Percentiles rank a stretch among this genome's conserved stretches.
phyloP scores from a whole-genome alignment of 1,284 basidiomycete species.

The Ceratobasidium sp. region DNA sequence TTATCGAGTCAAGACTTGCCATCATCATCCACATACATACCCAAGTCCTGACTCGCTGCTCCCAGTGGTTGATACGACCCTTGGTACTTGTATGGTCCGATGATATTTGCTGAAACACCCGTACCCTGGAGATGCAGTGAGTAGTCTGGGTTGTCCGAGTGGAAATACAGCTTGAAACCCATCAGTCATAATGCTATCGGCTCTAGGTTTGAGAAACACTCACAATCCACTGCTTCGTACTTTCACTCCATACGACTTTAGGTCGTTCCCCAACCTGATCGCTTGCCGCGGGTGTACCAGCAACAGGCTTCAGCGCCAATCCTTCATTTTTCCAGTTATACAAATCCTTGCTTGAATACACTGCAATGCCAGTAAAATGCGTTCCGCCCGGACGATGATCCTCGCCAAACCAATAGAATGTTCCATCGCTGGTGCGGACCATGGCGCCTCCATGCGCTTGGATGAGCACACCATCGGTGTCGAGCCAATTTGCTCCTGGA shows the following conservation, averaged over 20 bases:
- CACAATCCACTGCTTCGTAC: slow-evolving; percentile 42
- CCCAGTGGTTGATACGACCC: slow-evolving; percentile 45
- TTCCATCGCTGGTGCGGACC: slow-evolving; percentile 47
- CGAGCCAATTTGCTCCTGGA: slow-evolving; percentile 51
- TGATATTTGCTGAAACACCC: slow-evolving; percentile 46
- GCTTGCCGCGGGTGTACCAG: slow-evolving; percentile 36
- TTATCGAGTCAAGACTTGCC: slow-evolving; percentile 15
- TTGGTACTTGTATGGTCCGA: slow-evolving; percentile 45
- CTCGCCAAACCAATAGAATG: slow-evolving; percentile 51
- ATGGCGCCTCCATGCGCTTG: slow-evolving; percentile 50
- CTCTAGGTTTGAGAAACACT: slow-evolving; percentile 33
- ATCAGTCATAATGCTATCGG: neutral
- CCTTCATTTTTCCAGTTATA: slow-evolving; percentile 51
- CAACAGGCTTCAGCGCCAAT: slow-evolving; percentile 45
- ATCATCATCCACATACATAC: slow-evolving; percentile 46
- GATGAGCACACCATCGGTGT: slow-evolving; percentile 51
- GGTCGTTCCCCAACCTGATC: slow-evolving; percentile 44
- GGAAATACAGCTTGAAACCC: slow-evolving; percentile 44
- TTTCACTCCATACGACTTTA: slow-evolving; percentile 43
- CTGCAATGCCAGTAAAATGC: slow-evolving; percentile 46
- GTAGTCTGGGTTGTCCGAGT: slow-evolving; percentile 45
- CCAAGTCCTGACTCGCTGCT: slow-evolving; percentile 45
- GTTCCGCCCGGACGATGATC: slow-evolving; percentile 38
- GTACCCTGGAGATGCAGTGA: slow-evolving; percentile 42
- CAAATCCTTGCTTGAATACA: slow-evolving; percentile 51